Evolutionary conservation across 257 asterid species (phyloP).

Genomic region (Nicotiana knightiana): DNA sequence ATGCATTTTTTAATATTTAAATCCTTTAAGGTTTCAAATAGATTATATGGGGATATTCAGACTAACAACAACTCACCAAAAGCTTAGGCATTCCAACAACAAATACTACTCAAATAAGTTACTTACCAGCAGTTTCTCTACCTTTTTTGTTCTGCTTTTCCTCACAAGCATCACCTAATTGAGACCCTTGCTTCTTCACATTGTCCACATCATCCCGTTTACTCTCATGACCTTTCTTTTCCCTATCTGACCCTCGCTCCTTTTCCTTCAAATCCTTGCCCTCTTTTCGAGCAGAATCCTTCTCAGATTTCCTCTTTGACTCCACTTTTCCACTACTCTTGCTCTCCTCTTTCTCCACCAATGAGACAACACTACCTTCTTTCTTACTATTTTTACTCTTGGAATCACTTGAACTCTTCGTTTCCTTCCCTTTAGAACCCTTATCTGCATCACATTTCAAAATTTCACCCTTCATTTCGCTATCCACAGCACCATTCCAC

Average conservation of each 20-base stretch:
- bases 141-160: slow-evolving; percentile 63
- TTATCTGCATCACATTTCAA: slow-evolving; percentile 39
- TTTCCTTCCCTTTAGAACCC: slow-evolving; percentile 49
- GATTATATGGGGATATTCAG: background rate
- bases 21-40: background rate
- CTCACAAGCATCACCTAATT: slow-evolving; percentile 41
- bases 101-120: slow-evolving; percentile 30
- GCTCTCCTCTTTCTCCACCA: slow-evolving; percentile 58
- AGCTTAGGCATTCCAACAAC: background rate
- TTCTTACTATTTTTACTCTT: slow-evolving; percentile 60
- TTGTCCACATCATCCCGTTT: slow-evolving; percentile 48
- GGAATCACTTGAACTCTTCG: slow-evolving; percentile 47
- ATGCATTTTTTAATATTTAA: no score
- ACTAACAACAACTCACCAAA: background rate
- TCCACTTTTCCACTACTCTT: slow-evolving; percentile 55
- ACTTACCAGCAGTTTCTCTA: slow-evolving; percentile 77
- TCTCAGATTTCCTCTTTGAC: slow-evolving; percentile 76
- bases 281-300: slow-evolving; percentile 68
- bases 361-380: slow-evolving; percentile 46
- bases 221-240: slow-evolving; percentile 55
- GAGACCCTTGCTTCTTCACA: slow-evolving; percentile 52
- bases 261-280: slow-evolving; percentile 65
- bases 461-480: slow-evolving; percentile 44
- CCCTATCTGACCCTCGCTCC: slow-evolving; percentile 72
- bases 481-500: slow-evolving; percentile 74